Percentiles rank a stretch among this genome's conserved stretches.
phyloP scores from a whole-genome alignment of 306 rosid species.

The Biancaea sappan region DNA sequence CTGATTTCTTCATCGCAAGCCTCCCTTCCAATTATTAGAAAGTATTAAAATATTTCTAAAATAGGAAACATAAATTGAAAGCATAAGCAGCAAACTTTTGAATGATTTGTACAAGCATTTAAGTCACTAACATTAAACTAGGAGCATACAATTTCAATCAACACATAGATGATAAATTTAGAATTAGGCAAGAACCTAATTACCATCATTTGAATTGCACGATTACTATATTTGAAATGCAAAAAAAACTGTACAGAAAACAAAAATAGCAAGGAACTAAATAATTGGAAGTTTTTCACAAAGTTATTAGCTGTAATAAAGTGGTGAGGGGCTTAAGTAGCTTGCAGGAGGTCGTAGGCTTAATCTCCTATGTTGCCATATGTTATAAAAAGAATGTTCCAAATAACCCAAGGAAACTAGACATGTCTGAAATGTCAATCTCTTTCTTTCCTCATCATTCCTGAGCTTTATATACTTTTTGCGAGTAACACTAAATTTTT shows the following conservation, averaged over 20 bases:
- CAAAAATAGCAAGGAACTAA: neutral
- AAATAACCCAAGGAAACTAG: neutral
- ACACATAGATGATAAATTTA: neutral
- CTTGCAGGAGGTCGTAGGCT: neutral
- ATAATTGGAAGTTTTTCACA: neutral
- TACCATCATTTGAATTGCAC: constrained; percentile 14
- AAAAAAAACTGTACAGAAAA: constrained; percentile 12
- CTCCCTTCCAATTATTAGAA: constrained; percentile 56
- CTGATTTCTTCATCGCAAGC: constrained; percentile 91
- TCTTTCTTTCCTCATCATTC: neutral
- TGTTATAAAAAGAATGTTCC: neutral
- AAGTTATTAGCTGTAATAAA: neutral
- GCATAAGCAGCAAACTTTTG: constrained; percentile 2
- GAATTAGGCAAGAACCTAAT: neutral
- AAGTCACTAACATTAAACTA: neutral
- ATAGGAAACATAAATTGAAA: neutral
- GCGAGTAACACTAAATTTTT: neutral
- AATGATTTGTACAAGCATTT: constrained; percentile 1
- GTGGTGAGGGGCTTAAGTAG: neutral
- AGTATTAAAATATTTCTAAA: neutral
- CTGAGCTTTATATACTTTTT: neutral
- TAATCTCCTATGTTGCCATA: neutral
- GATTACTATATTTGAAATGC: neutral
- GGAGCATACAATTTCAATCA: constrained; percentile 17
- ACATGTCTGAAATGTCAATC: neutral